A percentile compares a stretch with the other conserved stretches of the same genome.
These are phyloP conservation scores for Fusarium mundagurra DNA, from an alignment of 2,329 filamentous ascomycete genomes.

Conservation along the genomic window DNA sequence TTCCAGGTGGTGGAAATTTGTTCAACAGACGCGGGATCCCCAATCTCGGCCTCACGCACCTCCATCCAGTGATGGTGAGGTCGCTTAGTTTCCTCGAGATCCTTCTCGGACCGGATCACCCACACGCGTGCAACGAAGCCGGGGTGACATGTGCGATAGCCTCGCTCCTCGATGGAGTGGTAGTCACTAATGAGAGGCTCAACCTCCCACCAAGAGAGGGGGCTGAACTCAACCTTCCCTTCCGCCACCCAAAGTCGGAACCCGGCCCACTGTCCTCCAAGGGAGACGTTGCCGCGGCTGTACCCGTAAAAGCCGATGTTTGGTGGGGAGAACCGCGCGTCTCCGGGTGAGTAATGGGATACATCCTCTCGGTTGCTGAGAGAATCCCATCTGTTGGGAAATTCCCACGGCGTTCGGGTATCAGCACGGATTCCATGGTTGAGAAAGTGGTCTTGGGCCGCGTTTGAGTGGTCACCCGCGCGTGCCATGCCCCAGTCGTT, in stretches of 20 bases:
- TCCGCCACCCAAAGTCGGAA: neutral
- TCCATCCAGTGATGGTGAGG: neutral
- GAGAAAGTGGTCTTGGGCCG: neutral
- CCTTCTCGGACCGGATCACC: rapidly evolving
- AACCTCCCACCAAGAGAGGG: neutral
- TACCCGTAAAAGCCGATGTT: neutral
- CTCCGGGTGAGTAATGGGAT: neutral
- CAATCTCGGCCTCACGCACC: neutral
- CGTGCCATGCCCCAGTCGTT: neutral
- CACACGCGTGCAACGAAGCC: neutral
- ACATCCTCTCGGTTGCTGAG: neutral
- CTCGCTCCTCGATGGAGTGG: neutral
- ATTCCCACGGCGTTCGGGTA: rapidly evolving
- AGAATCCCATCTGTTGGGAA: neutral
- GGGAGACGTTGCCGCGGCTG: neutral
- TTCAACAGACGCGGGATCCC: neutral
- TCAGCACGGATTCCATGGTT: neutral
- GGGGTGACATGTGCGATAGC: neutral
- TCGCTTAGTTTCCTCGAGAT: neutral
- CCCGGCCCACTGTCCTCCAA: neutral
- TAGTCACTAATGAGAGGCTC: neutral
- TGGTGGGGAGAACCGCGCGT: neutral
- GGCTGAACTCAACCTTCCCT: neutral
- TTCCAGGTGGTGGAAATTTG: neutral
- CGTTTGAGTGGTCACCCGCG: neutral